Evolutionary conservation across 371 early-diverging fungal species (phyloP), one percentile per base, ranked within the genome.

Genomic region (Phascolomyces articulosus): DNA sequence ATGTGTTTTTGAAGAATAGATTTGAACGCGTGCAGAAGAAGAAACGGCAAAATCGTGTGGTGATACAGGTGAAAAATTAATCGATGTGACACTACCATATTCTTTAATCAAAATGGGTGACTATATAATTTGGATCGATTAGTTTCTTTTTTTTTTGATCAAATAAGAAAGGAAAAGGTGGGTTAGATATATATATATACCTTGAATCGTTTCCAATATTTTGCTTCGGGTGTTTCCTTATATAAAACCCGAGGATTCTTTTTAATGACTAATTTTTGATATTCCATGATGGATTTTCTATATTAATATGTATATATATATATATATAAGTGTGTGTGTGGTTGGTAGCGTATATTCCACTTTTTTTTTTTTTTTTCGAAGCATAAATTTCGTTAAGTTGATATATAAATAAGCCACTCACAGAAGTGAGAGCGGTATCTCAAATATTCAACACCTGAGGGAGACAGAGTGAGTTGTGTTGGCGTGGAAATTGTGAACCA

Each of bases 21-120:
- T 84, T 72, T 96, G 96, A 47, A 98, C 91, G 62, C 95, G 89
- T 55, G 95, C 85, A 26, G 96, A 94, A 16, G 93, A 87, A 10
- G 97, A 90, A 26, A 95, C 93, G 16, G 94, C 92, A 72, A 96
- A 93, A 72, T 95, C 93, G 73, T 94, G 84, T 9, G 96, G 97
- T 61, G 87, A 75, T n/a, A 85, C 69, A 29, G 91, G 92, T 59
- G 92, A 92, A 73, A 96, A 98, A 72, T 91, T 84, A 23, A 96
- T 86, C 27, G 91, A 88, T 28, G 91, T 88, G 55, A 97, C 89
- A 24, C 93, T 85, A 10, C 90, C 93, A 72, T 87, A 91, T 77
- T 97, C 97, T 78, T 94, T 94, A 70, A 95, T 85, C 18, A 93
- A 74, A 48, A 91, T 87, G 13, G 95, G 95, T 18, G 90, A 87